phyloP scores from a whole-genome alignment of 345 rosid genomes.

The Conringia planisiliqua region DNA sequence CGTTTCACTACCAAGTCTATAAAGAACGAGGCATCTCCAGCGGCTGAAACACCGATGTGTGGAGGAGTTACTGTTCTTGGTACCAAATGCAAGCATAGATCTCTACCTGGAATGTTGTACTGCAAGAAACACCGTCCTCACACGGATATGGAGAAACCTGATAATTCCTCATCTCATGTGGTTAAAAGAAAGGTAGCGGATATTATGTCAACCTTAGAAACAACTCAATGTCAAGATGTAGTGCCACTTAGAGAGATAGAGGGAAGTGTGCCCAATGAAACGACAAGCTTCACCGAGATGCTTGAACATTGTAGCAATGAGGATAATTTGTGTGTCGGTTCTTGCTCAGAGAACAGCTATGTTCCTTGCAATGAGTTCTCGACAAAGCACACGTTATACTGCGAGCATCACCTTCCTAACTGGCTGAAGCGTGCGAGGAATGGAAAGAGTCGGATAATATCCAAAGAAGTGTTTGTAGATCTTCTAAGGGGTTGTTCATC shows the following conservation, averaged over 20 bases:
- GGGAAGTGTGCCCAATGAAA: slow-evolving; percentile 38
- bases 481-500: slow-evolving; percentile 62
- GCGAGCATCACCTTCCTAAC: slow-evolving; percentile 93
- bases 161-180: slow-evolving; percentile 31
- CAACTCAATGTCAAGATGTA: slow-evolving; percentile 43
- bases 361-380: slow-evolving; percentile 64
- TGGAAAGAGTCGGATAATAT: slow-evolving; percentile 93
- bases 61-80: slow-evolving; percentile 97
- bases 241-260: slow-evolving; percentile 46
- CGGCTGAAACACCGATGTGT: slow-evolving; percentile 65
- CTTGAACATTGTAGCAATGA: slow-evolving; percentile 45
- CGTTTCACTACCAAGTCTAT: slow-evolving; percentile 67
- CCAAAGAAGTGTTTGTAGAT: slow-evolving; percentile 85
- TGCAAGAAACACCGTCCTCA: slow-evolving; percentile 93
- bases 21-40: slow-evolving; percentile 52
- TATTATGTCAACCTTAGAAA: slow-evolving; percentile 38
- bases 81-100: slow-evolving; percentile 89
- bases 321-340: slow-evolving; percentile 61
- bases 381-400: slow-evolving; percentile 70
- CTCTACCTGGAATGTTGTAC: slow-evolving; percentile 69
- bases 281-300: slow-evolving; percentile 42
- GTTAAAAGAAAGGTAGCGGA: slow-evolving; percentile 61
- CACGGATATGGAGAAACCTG: slow-evolving; percentile 29
- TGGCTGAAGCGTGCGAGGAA: slow-evolving; percentile 99
- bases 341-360: slow-evolving; percentile 42